These are phyloP conservation scores for Parachaetomium inaequale DNA, from an alignment of 495 filamentous ascomycete genomes.

Conservation along the genomic window DNA sequence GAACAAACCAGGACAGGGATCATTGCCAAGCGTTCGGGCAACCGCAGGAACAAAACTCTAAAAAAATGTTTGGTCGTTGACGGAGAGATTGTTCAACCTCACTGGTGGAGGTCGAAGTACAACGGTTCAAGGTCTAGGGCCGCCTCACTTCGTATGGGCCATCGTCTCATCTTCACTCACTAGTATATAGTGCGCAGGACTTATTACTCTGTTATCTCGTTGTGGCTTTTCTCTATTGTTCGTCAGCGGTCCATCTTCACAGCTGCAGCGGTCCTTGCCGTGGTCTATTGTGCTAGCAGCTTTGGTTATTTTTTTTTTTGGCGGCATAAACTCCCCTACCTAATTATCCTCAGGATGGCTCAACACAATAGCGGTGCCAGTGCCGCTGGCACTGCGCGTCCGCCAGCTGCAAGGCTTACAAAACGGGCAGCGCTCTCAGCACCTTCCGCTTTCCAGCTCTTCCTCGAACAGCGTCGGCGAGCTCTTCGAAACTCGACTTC, in stretches of 20 bases:
- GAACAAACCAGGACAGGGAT: neutral
- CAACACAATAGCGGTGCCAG: slow-evolving; percentile 2
- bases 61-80: neutral
- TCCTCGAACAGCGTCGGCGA: neutral
- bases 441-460: neutral
- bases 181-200: neutral
- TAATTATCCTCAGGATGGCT: neutral
- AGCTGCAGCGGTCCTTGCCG: neutral
- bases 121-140: neutral
- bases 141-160: neutral
- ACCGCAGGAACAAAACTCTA: neutral
- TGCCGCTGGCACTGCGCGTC: neutral
- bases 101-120: slow-evolving; percentile 1
- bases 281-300: neutral
- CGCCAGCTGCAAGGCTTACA: neutral
- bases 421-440: neutral
- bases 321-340: neutral
- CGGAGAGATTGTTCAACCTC: neutral
- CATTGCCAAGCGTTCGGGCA: neutral
- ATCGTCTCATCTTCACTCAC: neutral
- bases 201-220: neutral
- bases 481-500: slow-evolving; percentile 3
- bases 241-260: neutral
- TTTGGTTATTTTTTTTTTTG: neutral
- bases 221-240: neutral